Evolutionary conservation across 73 alveolate species (phyloP).

Genomic region (Tetrahymena malaccensis): DNA sequence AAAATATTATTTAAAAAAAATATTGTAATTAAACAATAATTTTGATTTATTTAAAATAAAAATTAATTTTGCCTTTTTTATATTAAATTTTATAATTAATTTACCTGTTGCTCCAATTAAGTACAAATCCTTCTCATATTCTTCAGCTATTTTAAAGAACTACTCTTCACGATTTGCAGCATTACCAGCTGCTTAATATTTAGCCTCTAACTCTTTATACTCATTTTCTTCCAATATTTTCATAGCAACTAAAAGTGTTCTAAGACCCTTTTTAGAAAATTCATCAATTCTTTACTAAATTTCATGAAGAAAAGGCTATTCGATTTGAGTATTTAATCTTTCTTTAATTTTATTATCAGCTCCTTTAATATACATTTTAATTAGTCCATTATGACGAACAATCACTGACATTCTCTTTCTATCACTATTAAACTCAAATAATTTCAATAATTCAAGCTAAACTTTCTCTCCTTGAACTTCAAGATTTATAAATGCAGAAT

Average conservation of each 20-base stretch:
- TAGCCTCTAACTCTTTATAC: slow-evolving; percentile 37
- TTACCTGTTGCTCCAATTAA: slow-evolving; percentile 70
- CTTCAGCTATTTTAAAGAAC: slow-evolving; percentile 34
- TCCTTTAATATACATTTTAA: slow-evolving; percentile 51
- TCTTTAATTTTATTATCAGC: slow-evolving; percentile 61
- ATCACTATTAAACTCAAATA: slow-evolving; percentile 82
- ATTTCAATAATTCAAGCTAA: slow-evolving; percentile 43
- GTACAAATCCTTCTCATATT: slow-evolving; percentile 65
- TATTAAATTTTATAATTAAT: background rate
- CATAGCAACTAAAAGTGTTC: slow-evolving; percentile 79
- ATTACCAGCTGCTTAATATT: slow-evolving; percentile 20
- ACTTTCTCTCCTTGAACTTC: slow-evolving; percentile 18
- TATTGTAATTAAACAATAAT: background rate
- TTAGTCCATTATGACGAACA: slow-evolving; percentile 29
- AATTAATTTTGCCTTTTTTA: too few relatives aligned
- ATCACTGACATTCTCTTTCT: slow-evolving; percentile 95
- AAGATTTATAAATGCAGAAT: background rate
- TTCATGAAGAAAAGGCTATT: slow-evolving; percentile 48
- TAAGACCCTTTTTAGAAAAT: slow-evolving; percentile 71
- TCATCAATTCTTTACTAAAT: slow-evolving; percentile 73
- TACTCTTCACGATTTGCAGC: slow-evolving; percentile 19
- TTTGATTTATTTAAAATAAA: too few relatives aligned
- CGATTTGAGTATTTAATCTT: slow-evolving; percentile 9
- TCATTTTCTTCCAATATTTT: slow-evolving; percentile 58
- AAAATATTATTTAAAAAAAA: background rate